Percentiles rank a stretch among this genome's conserved stretches.
These are phyloP conservation scores for Bacterosira constricta DNA, from an alignment of 108 stramenopile genomes.

Conservation along the genomic window DNA sequence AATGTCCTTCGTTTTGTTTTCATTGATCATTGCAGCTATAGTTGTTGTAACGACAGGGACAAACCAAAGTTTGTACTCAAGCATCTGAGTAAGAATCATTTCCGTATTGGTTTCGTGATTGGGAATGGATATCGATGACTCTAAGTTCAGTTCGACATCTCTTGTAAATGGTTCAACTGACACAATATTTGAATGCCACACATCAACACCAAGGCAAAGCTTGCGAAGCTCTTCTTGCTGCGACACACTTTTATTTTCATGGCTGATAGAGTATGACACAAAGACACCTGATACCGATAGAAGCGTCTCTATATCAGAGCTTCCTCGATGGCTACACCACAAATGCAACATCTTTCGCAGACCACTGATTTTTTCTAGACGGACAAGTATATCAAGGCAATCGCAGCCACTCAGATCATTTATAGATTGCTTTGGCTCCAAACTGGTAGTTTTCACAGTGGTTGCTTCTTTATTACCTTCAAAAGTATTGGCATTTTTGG, in stretches of 20 bases:
- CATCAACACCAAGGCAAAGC: background rate
- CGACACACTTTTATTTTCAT: background rate
- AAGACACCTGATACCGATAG: slow-evolving; percentile 23
- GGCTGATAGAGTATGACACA: slow-evolving; percentile 2
- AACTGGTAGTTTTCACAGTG: too few species aligned
- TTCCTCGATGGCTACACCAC: slow-evolving; percentile 10
- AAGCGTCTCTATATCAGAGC: background rate
- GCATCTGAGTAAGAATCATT: slow-evolving; percentile 13
- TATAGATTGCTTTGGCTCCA: too few species aligned
- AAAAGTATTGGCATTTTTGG: too few species aligned
- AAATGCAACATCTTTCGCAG: slow-evolving; percentile 5
- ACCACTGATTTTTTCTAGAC: slow-evolving; percentile 14
- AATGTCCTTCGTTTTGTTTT: background rate
- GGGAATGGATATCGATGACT: background rate
- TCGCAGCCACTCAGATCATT: background rate
- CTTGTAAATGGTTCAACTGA: background rate
- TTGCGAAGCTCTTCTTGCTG: slow-evolving; percentile 5
- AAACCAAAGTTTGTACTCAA: slow-evolving; percentile 20
- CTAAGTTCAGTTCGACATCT: slow-evolving; percentile 15
- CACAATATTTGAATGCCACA: slow-evolving; percentile 16
- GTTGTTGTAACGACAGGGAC: slow-evolving; percentile 27
- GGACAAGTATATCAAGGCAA: slow-evolving; percentile 2
- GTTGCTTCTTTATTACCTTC: too few species aligned
- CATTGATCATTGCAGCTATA: slow-evolving; percentile 12
- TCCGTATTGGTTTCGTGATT: slow-evolving; percentile 5